Base-by-base conservation (phyloP, 371 early-diverging fungal genomes). In the Actinomucor elegans region DNA sequence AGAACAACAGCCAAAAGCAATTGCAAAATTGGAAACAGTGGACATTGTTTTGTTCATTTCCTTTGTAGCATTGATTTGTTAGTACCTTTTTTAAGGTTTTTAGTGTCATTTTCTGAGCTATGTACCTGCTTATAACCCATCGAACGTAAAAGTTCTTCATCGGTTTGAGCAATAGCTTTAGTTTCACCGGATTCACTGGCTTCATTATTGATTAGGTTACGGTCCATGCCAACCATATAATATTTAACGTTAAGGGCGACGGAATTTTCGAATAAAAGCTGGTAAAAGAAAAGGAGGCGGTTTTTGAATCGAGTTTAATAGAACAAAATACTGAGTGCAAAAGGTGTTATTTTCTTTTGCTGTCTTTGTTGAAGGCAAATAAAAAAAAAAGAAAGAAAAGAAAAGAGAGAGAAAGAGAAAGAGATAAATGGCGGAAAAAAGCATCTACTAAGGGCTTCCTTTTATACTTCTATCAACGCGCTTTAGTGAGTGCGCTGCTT, bases 31-130 rank as follows among this genome's bases (percentile, higher is more conserved):
- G 36, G 81, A 74, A 45, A 88, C 77, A 7, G 76, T 70, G 14
- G 81, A 77, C 33, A 88, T 77, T 5, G 84, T 80, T 35, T 84
- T 84, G 63, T 80, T 82, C 63, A 88, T 62, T 59, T 83, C 79
- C 83, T 87, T 34, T 6, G n/a, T n/a, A n/a, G n/a, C n/a, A n/a
- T n/a, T n/a, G n/a, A n/a, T n/a, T n/a, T n/a, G n/a, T 8, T n/a
- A 37, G 3, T 18, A 24, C 8, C 32, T n/a, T 24, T 20, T 15
- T 20, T 18, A 15, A 38, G 21, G 12, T 21, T 8, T 38, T 38
- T 20, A 18, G 7, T 35, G 0, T 33, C 33, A 21, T 3, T 21
- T 4, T 29, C 18, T 37, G 21, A 17, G 7, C 18, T 43, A 9
- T 29, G 48, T 61, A 76, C 81, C 71, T 79, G 82, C 50, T 81